These are phyloP conservation scores for Aspergillus texensis DNA, from an alignment of 2,329 filamentous ascomycete species.

Conservation along the genomic window DNA sequence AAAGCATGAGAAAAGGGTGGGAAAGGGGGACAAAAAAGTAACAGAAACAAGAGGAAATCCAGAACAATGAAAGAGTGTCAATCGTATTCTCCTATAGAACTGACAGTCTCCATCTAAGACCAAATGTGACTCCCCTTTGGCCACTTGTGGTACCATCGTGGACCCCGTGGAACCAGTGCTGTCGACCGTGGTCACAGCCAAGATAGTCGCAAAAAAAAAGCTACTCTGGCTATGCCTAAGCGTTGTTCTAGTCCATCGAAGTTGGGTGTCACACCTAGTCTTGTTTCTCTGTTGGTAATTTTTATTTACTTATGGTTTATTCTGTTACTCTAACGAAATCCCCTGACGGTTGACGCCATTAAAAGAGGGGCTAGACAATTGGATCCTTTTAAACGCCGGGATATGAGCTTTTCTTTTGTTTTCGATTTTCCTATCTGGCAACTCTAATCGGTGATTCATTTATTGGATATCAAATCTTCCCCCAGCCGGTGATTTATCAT, in stretches of 20 bases:
- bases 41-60: not conserved
- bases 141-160: conserved; percentile 27
- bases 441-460: conserved; percentile 10
- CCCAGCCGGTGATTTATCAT: conserved; percentile 13
- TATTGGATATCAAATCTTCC: conserved; percentile 11
- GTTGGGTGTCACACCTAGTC: conserved; percentile 18
- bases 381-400: not conserved
- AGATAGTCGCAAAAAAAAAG: conserved; percentile 18
- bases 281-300: conserved; percentile 6
- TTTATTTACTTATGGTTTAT: not conserved
- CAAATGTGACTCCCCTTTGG: conserved; percentile 14
- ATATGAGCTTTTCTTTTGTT: not conserved
- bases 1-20: not conserved
- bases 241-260: conserved; percentile 14
- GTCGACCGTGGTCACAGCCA: conserved; percentile 18
- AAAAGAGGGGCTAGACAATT: conserved; percentile 3
- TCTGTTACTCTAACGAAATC: conserved; percentile 14
- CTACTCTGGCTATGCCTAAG: conserved; percentile 14
- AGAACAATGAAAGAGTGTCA: not conserved
- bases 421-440: conserved; percentile 3
- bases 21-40: not conserved
- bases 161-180: conserved; percentile 26
- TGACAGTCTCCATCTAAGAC: conserved; percentile 6
- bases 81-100: not conserved
- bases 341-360: conserved; percentile 7